Base-by-base conservation (phyloP, 345 rosid species). In the Euclidium syriacum region DNA sequence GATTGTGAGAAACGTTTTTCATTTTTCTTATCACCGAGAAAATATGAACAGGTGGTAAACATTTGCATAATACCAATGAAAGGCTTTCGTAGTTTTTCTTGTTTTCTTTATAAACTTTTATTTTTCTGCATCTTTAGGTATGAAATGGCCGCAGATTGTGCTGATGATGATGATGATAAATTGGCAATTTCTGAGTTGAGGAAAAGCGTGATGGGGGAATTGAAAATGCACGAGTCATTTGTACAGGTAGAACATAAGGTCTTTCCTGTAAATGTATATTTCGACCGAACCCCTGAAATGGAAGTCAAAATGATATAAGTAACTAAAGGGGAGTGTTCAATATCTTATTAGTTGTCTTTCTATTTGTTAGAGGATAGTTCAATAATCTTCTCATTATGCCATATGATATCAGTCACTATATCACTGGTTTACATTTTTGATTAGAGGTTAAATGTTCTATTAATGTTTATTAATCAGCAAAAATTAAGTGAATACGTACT, bases 131-230 rank as follows among this genome's bases (percentile, higher is more conserved):
- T 7, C 14, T 51, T 67, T 70, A 90, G 99, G 80, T 88, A 83
- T 73, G 92, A 83, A 58, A 72, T 81, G 72, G 96, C 99, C 1
- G 91, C 79, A 76, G 97, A 87, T 36, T 90, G 90, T 76, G 87
- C 99, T 20, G 99, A 86, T 69, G 99, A 90, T 68, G 99, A 95
- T 61, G 99, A 90, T 54, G 96, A 83, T 35, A 90, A 88, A 71
- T 20, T 74, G 52, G 88, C 88, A 16, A 90, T 90, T 56, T 59
- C 82, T 0, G 32, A 79, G 46, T 78, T 95, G 85, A 86, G 96
- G 72, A 86, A 77, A 66, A 70, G 67, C 71, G 92, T 83, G 8
- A 22, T 83, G 56, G 80, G 84, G 73, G 92, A 87, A 82, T 80
- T 86, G 49, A 84, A 83, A 76, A 80, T 81, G 87, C 97, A 90